phyloP scores from a whole-genome alignment of 2,329 filamentous ascomycete genomes.

The Septoria petroselini region DNA sequence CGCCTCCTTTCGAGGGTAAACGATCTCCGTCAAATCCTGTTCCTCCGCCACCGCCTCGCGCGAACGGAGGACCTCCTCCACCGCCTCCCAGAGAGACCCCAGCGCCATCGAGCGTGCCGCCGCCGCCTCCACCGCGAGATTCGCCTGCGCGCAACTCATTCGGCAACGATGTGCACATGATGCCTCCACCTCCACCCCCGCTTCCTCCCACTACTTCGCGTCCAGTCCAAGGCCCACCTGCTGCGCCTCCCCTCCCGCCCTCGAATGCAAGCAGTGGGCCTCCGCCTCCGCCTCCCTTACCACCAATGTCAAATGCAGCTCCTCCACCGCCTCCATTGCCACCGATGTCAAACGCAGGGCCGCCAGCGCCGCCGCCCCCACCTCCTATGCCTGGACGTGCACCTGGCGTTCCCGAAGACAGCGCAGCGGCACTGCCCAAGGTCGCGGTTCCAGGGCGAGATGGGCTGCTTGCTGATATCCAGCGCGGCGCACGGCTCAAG shows the following conservation, averaged over 20 bases:
- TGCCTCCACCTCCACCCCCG: constrained; percentile 36
- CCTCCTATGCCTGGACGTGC: constrained; percentile 42
- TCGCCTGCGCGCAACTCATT: constrained; percentile 52
- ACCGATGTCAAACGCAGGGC: constrained; percentile 20
- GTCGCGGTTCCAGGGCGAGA: constrained; percentile 46
- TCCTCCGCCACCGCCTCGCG: constrained; percentile 46
- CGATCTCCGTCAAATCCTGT: constrained; percentile 61
- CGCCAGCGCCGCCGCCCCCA: constrained; percentile 43
- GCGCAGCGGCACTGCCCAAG: constrained; percentile 23
- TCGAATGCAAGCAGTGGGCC: constrained; percentile 37
- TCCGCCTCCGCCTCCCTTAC: constrained; percentile 18
- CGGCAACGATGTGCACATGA: constrained; percentile 31
- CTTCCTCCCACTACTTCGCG: constrained; percentile 34
- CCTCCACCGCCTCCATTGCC: constrained; percentile 19
- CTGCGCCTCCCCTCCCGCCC: constrained; percentile 45
- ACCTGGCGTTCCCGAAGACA: constrained; percentile 47
- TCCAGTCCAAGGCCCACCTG: constrained; percentile 39
- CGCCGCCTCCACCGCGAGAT: constrained; percentile 56
- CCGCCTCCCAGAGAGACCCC: constrained; percentile 44
- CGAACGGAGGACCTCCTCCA: constrained; percentile 56
- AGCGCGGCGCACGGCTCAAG: constrained; percentile 62
- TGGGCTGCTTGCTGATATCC: constrained; percentile 69
- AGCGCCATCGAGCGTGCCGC: constrained; percentile 37
- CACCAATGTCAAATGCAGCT: constrained; percentile 15
- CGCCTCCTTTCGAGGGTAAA: constrained; percentile 72